Conservation (phyloP, 2,329 filamentous ascomycete species). For the Fusarium subtropicale region DNA sequence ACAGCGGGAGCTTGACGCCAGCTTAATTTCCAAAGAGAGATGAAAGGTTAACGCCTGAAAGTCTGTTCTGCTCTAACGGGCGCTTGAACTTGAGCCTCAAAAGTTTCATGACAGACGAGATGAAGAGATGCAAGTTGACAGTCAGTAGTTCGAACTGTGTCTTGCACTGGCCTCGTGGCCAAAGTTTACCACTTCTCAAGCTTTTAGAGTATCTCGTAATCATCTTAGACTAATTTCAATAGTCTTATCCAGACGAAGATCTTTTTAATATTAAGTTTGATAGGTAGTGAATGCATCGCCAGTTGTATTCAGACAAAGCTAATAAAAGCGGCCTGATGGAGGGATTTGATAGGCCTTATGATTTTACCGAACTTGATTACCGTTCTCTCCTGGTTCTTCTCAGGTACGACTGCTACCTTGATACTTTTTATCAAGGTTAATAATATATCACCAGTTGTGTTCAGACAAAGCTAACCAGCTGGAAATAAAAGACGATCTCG, state of each 20-base stretch:
- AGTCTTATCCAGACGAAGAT: neutral
- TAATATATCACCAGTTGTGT: neutral
- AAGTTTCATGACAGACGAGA: neutral
- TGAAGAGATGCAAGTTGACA: neutral
- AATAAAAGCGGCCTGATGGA: too few species aligned
- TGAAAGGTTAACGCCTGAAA: neutral
- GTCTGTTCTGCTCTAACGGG: neutral
- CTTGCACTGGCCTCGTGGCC: neutral
- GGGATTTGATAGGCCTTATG: neutral
- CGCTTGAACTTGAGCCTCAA: constrained; percentile 14
- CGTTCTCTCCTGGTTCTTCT: too few species aligned
- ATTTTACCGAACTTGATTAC: neutral
- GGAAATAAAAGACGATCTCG: neutral
- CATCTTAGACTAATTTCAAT: neutral
- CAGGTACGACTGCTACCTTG: too few species aligned
- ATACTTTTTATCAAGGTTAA: neutral
- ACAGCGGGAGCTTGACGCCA: constrained; percentile 15
- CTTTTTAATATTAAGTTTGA: neutral
- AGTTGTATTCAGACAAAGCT: neutral
- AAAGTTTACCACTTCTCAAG: neutral
- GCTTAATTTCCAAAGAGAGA: constrained; percentile 19
- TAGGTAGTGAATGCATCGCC: neutral
- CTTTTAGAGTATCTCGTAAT: neutral
- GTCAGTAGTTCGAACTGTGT: neutral
- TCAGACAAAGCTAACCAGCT: neutral